Base-by-base conservation (phyloP, 805 yeast genomes). In the Candida verbasci region DNA sequence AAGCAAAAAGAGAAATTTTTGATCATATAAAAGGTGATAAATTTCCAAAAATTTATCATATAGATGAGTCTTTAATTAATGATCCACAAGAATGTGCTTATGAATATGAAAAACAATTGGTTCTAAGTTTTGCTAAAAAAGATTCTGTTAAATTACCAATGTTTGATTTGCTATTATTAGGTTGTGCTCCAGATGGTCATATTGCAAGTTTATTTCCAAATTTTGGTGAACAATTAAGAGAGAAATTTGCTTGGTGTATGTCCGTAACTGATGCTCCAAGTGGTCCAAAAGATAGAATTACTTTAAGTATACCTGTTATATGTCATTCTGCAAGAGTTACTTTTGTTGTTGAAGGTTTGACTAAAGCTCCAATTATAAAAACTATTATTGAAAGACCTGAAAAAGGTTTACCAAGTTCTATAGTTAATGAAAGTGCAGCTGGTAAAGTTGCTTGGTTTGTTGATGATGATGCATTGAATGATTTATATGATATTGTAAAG, bases 151-250 rank as follows among this genome's bases (percentile, higher is more conserved):
- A 89, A 62, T 72, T 91, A 43, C 98, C 98, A 41, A 80, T 86
- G 78, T 91, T 93, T 64, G 97, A 93, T 60, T 65, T 93, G 37
- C 75, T 93, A 44, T 68, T 93, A 46, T 70, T 93, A 41, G 98
- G 98, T 17, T 91, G 97, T 70, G 98, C 98, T 1, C 97, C 97
- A 3, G 98, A 91, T 60, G 98, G 98, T 16, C 98, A 91, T 60
- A 86, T 87, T 53, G 96, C 96, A 35, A 87, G 95, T n/a, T 73
- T 91, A 38, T 91, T 91, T 70, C 98, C 98, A 16, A 82, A 83
- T 55, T 93, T 86, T 53, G 72, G 72, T 24, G 93, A 86, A 48
- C 82, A 85, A 38, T 68, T 91, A 46, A 74, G 97, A 54, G 98
- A 91, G 58, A 76, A 82, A 43, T 74, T 83, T 48, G 97, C 97